A percentile compares a stretch with the other conserved stretches of the same genome.
Conservation (phyloP, 371 early-diverging fungal species). For the Mucor velutinosus region DNA sequence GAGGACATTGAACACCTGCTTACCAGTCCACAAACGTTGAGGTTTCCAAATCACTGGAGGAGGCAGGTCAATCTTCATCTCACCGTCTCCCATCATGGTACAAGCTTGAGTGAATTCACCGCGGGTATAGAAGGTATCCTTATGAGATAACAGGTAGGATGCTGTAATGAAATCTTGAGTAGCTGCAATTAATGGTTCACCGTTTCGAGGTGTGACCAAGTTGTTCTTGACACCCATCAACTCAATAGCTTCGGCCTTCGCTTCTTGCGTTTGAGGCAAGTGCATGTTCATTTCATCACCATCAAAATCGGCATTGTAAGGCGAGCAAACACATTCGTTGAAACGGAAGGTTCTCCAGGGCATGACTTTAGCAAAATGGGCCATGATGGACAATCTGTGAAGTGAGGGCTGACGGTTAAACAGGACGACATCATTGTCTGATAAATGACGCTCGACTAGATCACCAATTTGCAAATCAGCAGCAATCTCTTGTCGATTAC, state of each 20-base stretch:
- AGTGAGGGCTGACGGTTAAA: slow-evolving; percentile 99
- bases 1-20: slow-evolving; percentile 79
- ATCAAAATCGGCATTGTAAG: slow-evolving; percentile 99
- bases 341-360: slow-evolving; percentile 99
- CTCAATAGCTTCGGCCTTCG: slow-evolving; percentile 96
- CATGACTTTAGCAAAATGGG: slow-evolving; percentile 95
- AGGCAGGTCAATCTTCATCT: slow-evolving; percentile 85
- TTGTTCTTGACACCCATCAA: slow-evolving; percentile 98
- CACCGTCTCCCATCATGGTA: slow-evolving; percentile 83
- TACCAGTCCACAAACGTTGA: slow-evolving; percentile 66
- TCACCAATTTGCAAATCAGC: slow-evolving; percentile 88
- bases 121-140: slow-evolving; percentile 96
- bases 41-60: slow-evolving; percentile 92
- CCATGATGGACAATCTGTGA: slow-evolving; percentile 99
- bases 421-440: slow-evolving; percentile 97
- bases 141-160: slow-evolving; percentile 89
- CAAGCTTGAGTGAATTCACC: slow-evolving; percentile 91
- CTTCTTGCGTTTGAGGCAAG: slow-evolving; percentile 99
- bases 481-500: slow-evolving; percentile 73
- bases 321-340: slow-evolving; percentile 99
- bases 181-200: slow-evolving; percentile 98
- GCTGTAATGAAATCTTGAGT: slow-evolving; percentile 99
- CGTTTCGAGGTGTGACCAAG: slow-evolving; percentile 93
- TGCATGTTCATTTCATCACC: slow-evolving; percentile 99
- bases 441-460: slow-evolving; percentile 96